Evolutionary conservation across 352 stramenopile species (phyloP).

Genomic region (Pythium catenulatum): DNA sequence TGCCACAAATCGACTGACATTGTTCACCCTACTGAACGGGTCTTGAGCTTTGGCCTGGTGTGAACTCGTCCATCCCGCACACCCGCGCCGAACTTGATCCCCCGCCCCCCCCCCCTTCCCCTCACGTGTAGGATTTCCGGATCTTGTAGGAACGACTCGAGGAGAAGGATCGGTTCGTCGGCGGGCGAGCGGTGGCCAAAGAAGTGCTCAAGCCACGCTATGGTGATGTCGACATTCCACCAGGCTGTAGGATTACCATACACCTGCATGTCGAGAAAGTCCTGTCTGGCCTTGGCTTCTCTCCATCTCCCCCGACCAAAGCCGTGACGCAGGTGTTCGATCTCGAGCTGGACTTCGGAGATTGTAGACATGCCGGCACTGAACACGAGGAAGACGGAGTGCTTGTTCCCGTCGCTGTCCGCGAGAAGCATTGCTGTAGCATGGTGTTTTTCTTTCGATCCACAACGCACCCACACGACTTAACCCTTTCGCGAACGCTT

Average conservation of each 20-base stretch:
- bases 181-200: conserved; percentile 32
- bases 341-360: conserved; percentile 9
- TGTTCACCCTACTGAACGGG: no score
- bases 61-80: no score
- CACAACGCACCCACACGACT: conserved; percentile 29
- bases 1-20: no score
- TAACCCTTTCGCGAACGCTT: background rate
- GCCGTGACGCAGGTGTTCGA: conserved; percentile 27
- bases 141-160: conserved; percentile 62
- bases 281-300: background rate
- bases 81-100: no score
- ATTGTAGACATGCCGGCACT: conserved; percentile 35
- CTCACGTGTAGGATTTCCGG: no score
- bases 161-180: conserved; percentile 50
- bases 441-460: conserved; percentile 55
- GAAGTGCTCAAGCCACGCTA: conserved; percentile 57
- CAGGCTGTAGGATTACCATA: conserved; percentile 49
- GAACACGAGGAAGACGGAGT: conserved; percentile 53
- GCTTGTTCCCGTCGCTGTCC: conserved; percentile 49
- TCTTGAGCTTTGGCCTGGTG: no score
- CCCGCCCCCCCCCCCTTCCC: no score
- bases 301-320: conserved; percentile 32
- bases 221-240: conserved; percentile 50
- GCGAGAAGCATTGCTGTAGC: conserved; percentile 59
- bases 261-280: background rate